Percentiles rank a stretch among this genome's conserved stretches.
Evolutionary conservation across 2,329 filamentous ascomycete species (phyloP).

Genomic region (Sarocladiaceae sp.): DNA sequence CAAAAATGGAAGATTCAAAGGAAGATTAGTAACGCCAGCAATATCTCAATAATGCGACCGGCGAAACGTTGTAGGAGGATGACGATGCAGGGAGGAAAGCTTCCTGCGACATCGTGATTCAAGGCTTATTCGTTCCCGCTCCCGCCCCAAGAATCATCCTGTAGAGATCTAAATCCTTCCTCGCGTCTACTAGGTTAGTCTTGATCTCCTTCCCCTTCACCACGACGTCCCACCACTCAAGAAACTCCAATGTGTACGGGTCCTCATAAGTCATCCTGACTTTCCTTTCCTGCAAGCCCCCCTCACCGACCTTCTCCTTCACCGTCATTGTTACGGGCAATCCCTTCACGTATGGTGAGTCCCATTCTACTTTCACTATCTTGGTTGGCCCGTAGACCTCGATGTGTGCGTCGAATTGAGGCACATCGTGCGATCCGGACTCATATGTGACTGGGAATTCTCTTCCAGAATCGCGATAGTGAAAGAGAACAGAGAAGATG

Average conservation of each 20-base stretch:
- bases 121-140: neutral
- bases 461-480: constrained; percentile 22
- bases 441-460: constrained; percentile 51
- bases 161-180: constrained; percentile 25
- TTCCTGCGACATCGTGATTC: neutral
- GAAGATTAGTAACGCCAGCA: no score
- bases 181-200: constrained; percentile 21
- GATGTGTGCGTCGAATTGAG: constrained; percentile 45
- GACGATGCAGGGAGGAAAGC: no score
- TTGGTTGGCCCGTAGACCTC: constrained; percentile 48
- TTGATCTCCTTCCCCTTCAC: constrained; percentile 18
- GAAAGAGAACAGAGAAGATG: constrained; percentile 35
- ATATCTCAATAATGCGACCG: no score
- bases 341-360: constrained; percentile 53
- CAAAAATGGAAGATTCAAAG: no score
- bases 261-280: constrained; percentile 39
- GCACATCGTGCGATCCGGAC: constrained; percentile 46
- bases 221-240: constrained; percentile 24
- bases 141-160: constrained; percentile 21
- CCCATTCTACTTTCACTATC: constrained; percentile 46
- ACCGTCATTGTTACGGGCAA: constrained; percentile 43
- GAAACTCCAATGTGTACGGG: constrained; percentile 30
- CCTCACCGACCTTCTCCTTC: constrained; percentile 27
- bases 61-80: no score
- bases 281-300: constrained; percentile 30